phyloP scores from a whole-genome alignment of 306 rosid genomes.

The Vigna hirtella region DNA sequence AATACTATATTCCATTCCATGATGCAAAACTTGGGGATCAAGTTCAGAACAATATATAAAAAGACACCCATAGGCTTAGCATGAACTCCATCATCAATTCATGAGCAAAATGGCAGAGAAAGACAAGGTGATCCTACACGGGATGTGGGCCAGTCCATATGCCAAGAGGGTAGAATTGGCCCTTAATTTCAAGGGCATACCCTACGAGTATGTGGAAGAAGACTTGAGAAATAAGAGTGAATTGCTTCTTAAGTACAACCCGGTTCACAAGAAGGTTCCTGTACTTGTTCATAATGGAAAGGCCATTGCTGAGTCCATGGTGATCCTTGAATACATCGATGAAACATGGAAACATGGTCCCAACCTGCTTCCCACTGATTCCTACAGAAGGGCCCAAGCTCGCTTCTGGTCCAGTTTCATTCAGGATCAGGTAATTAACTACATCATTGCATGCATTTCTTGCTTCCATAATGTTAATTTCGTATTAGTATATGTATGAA shows the following conservation, averaged over 20 bases:
- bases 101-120: slow-evolving; percentile 39
- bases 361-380: slow-evolving; percentile 43
- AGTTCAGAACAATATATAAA: slow-evolving; percentile 12
- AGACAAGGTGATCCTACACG: slow-evolving; percentile 46
- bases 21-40: slow-evolving; percentile 20
- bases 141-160: slow-evolving; percentile 51
- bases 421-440: slow-evolving; percentile 34
- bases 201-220: slow-evolving; percentile 51
- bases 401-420: slow-evolving; percentile 51
- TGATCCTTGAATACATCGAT: slow-evolving; percentile 50
- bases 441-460: not conserved
- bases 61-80: not conserved
- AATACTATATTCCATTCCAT: not conserved
- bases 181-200: slow-evolving; percentile 47
- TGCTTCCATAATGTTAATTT: not conserved
- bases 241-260: slow-evolving; percentile 49
- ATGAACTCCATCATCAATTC: slow-evolving; percentile 1
- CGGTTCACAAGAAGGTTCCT: slow-evolving; percentile 53
- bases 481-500: not conserved
- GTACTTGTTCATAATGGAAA: slow-evolving; percentile 51
- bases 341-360: slow-evolving; percentile 50
- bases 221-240: slow-evolving; percentile 48
- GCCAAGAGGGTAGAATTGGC: slow-evolving; percentile 47
- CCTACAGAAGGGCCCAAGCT: slow-evolving; percentile 47
- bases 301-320: slow-evolving; percentile 37